Base-by-base conservation (phyloP, 371 early-diverging fungal genomes). In the Apophysomyces sp. region DNA sequence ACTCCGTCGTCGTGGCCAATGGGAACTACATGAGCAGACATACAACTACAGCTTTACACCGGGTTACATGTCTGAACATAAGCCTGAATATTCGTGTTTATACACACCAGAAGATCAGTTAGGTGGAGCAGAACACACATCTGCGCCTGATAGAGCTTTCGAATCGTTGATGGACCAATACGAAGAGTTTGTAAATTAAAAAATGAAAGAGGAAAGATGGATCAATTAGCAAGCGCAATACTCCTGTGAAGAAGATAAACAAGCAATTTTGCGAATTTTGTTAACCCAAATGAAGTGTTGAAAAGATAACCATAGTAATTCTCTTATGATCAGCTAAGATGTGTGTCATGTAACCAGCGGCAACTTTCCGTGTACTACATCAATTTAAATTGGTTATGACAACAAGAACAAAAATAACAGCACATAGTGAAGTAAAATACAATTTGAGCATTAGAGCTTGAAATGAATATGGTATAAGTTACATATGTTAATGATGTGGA, bases 21-120 rank as follows among this genome's bases (percentile, higher is more conserved):
- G 98, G 98, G 82, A 89, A 37, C 64, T 98, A 63, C 96, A 98
- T 34, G 98, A 96, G 68, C 97, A 98, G 79, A 90, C 92, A 1
- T 92, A 94, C 68, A 93, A 92, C 67, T 93, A 94, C 69, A 80
- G 78, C 28, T 92, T 89, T 70, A 81, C 82, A 2, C 87, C 87
- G 11, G 77, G 85, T 39, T 54, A 75, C 27, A 74, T 83, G 55
- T 60, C 78, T 55, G 78, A 84, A 52, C 80, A 81, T 32, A 77
- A 82, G 37, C 91, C 91, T 1, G 93, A 92, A 70, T 80, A 85
- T 28, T 68, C 85, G n/a, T 90, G 89, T 65, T 68, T 92, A 55
- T 92, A 92, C 66, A 78, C 86, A 41, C 86, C 91, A 0, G 86
- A 88, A 52, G 63, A 58, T 24, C 62, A 60, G 26, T 59, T 71